Conservation (phyloP, 208 protist species). For the Trypanosoma mega region DNA sequence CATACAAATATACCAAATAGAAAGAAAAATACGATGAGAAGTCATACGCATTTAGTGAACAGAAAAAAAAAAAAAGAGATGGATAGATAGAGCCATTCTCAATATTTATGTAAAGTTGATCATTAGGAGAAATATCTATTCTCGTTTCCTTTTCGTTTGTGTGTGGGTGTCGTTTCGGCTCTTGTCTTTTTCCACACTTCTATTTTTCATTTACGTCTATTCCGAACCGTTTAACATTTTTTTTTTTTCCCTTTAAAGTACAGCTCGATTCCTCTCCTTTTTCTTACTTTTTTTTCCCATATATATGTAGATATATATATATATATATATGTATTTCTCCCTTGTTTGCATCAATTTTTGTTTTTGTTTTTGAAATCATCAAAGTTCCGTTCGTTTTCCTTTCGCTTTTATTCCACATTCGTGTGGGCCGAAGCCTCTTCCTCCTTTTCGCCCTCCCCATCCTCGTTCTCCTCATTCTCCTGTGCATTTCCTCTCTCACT, state of each 20-base stretch:
- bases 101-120: not conserved
- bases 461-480: not conserved
- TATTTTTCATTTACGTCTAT: too few species aligned
- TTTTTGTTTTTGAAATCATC: not conserved
- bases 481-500: not conserved
- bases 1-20: too few species aligned
- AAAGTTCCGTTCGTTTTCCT: too few species aligned
- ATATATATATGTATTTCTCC: not conserved
- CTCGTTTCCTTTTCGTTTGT: not conserved
- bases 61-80: slow-evolving; percentile 12
- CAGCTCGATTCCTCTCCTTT: not conserved
- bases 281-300: too few species aligned
- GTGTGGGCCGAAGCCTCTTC: too few species aligned
- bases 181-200: not conserved
- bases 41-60: too few species aligned
- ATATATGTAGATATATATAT: slow-evolving; percentile 16
- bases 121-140: not conserved
- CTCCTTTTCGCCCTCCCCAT: slow-evolving; percentile 9
- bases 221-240: slow-evolving; percentile 4
- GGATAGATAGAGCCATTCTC: not conserved
- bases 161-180: not conserved
- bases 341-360: not conserved
- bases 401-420: slow-evolving; percentile 23
- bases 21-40: too few species aligned
- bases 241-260: slow-evolving; percentile 17